Evolutionary conservation across 1,139 yeast species (phyloP), one percentile per base, ranked within the genome.

Genomic region (Kodamaea fungicola): DNA sequence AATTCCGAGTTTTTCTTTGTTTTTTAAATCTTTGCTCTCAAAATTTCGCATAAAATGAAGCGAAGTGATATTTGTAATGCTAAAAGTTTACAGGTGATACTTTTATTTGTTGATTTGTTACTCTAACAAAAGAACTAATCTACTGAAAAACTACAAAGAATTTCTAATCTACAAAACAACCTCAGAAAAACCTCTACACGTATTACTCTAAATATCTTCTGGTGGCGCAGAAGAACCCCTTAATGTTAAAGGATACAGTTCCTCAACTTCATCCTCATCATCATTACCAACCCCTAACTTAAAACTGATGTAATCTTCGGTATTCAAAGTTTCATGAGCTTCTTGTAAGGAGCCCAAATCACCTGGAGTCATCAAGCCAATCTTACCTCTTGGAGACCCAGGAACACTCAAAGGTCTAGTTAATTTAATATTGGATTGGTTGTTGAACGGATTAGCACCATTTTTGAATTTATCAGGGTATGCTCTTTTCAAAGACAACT

Each of bases 301-400:
- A 77, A 94, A 92, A 8, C 83, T 80, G 40, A 81, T 69, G 58
- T 88, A 92, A 56, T 87, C 96, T 39, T 83, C 94, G 28, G 87
- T 83, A 47, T 83, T 80, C 39, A 88, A 74, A 1, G 73, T 64
- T 55, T 83, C 85, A 41, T 76, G 76, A 29, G 88, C 88, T 59
- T 92, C 98, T 62, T 88, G 97, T 52, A 92, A 71, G 8, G 96
- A 83, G n/a, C 97, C 98, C 49, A 92, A 75, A 60, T 92, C 97
- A 34, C 98, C 98, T 0, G 98, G 98, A 2, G 98, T 92, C 95
- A 88, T 89, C 49, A 79, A 64, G 12, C 87, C 83, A 34, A 75
- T 52, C 47, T 64, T 67, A 27, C 67, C 58, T 46, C 88, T 69
- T 41, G 98, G 98, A 10, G 97, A 89, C 1, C 97, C 97, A 2